Evolutionary conservation across 768 basidiomycete genomes (phyloP).

Genomic region (Gloeostereum incarnatum): DNA sequence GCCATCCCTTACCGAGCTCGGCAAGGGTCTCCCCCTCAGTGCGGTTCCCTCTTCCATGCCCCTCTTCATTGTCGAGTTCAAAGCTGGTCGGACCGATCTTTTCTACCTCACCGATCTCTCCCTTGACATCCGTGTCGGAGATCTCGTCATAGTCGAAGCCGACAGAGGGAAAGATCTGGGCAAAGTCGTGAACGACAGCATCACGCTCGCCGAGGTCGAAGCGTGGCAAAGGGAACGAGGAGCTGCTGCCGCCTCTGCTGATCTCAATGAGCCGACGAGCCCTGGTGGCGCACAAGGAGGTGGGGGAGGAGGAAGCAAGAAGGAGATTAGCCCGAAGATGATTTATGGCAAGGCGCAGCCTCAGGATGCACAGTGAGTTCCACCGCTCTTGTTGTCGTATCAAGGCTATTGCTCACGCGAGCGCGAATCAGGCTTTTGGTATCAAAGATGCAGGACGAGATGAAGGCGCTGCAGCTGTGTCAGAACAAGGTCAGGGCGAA

Average conservation of each 20-base stretch:
- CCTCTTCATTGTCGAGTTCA: constrained; percentile 97
- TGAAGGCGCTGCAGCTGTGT: constrained; percentile 86
- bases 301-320: constrained; percentile 39
- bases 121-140: constrained; percentile 60
- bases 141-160: constrained; percentile 94
- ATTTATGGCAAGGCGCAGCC: constrained; percentile 83
- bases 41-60: constrained; percentile 77
- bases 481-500: constrained; percentile 89
- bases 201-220: constrained; percentile 85
- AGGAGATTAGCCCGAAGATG: constrained; percentile 96
- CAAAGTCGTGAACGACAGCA: constrained; percentile 84
- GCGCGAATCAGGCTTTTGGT: constrained; percentile 70
- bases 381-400: too few relatives aligned
- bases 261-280: constrained; percentile 33
- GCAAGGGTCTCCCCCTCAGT: constrained; percentile 83
- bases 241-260: constrained; percentile 1
- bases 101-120: constrained; percentile 75
- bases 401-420: too few relatives aligned
- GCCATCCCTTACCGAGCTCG: constrained; percentile 30
- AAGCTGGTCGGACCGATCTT: constrained; percentile 90
- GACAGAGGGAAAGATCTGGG: constrained; percentile 93
- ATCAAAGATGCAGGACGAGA: constrained; percentile 80
- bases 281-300: constrained; percentile 30
- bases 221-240: constrained; percentile 68
- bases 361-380: constrained; percentile 80